These are phyloP conservation scores for Athelia sp. DNA, from an alignment of 1,284 basidiomycete genomes.

Conservation along the genomic window DNA sequence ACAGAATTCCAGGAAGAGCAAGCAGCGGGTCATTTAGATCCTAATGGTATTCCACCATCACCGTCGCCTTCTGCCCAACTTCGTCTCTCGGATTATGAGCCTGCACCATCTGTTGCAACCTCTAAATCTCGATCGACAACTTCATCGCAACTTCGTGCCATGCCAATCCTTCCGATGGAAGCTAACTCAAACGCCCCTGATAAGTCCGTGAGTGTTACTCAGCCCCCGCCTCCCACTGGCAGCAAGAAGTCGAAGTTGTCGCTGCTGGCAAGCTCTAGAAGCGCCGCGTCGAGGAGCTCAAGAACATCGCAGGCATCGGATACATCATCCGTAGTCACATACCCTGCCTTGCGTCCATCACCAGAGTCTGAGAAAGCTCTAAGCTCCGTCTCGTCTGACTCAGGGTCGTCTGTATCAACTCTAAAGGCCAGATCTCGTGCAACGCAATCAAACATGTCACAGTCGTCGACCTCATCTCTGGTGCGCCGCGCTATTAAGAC, in stretches of 20 bases:
- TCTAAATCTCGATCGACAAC: constrained; percentile 36
- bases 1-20: constrained; percentile 11
- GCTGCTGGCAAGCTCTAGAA: constrained; percentile 54
- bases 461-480: constrained; percentile 48
- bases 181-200: constrained; percentile 56
- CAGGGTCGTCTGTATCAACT: constrained; percentile 13
- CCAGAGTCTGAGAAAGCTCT: constrained; percentile 45
- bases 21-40: constrained; percentile 32
- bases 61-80: constrained; percentile 70
- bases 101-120: constrained; percentile 46
- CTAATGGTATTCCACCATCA: constrained; percentile 59
- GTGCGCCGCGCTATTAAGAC: constrained; percentile 58
- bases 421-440: constrained; percentile 13
- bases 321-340: constrained; percentile 58
- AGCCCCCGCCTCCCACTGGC: constrained; percentile 3
- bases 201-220: constrained; percentile 38
- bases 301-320: constrained; percentile 42
- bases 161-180: constrained; percentile 39
- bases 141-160: constrained; percentile 33
- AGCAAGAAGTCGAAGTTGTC: constrained; percentile 62
- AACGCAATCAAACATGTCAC: constrained; percentile 19
- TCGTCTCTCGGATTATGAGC: constrained; percentile 55
- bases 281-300: constrained; percentile 42
- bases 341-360: constrained; percentile 60
- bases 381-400: constrained; percentile 8